A percentile compares a stretch with the other conserved stretches of the same genome.
phyloP scores from a whole-genome alignment of 208 protist genomes.

The Borovskyia barvae region DNA sequence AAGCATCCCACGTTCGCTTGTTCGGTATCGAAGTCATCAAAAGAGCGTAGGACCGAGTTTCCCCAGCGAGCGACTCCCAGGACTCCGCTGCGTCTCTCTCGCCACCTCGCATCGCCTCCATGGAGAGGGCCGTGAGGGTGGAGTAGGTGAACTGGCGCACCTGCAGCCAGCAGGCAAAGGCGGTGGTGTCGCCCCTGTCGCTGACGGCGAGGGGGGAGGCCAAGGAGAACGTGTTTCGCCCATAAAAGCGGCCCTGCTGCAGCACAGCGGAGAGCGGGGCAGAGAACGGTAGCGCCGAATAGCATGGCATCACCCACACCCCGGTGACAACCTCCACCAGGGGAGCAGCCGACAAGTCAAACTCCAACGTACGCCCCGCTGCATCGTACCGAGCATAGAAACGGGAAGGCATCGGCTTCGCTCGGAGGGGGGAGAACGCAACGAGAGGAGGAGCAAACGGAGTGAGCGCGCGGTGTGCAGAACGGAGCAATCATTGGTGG shows the following conservation, averaged over 20 bases:
- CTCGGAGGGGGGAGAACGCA: too few relatives aligned
- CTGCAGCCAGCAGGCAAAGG: constrained; percentile 10
- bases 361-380: constrained; percentile 10
- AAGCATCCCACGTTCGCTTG: too few relatives aligned
- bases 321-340: constrained; percentile 15
- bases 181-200: not conserved
- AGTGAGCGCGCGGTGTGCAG: too few relatives aligned
- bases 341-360: constrained; percentile 14
- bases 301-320: not conserved
- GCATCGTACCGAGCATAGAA: constrained; percentile 16
- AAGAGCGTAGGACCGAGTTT: too few relatives aligned
- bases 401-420: too few relatives aligned
- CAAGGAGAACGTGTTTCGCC: constrained; percentile 23
- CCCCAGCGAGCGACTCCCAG: not conserved
- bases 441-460: too few relatives aligned
- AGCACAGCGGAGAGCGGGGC: not conserved
- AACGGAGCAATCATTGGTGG: too few relatives aligned
- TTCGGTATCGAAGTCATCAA: too few relatives aligned
- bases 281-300: not conserved
- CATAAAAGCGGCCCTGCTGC: constrained; percentile 24
- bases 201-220: constrained; percentile 8
- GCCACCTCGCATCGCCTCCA: not conserved
- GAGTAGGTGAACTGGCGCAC: constrained; percentile 1
- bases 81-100: not conserved
- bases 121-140: not conserved